These are phyloP conservation scores for Colletotrichum truncatum DNA, from an alignment of 2,329 filamentous ascomycete genomes.

Conservation along the genomic window DNA sequence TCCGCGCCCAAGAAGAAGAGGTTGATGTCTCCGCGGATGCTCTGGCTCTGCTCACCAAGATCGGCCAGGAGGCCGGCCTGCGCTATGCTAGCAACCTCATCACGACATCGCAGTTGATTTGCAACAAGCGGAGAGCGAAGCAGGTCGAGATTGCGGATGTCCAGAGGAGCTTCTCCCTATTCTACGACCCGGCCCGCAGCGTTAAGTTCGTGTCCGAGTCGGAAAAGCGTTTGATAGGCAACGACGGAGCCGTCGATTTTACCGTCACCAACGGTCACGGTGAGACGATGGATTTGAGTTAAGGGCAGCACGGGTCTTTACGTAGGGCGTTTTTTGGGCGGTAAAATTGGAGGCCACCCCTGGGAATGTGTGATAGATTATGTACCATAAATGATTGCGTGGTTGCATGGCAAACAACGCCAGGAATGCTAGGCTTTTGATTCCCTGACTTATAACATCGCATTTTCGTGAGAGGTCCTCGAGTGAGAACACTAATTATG, in stretches of 20 bases:
- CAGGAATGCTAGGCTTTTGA: slow-evolving; percentile 22
- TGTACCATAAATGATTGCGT: slow-evolving; percentile 31
- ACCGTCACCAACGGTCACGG: slow-evolving; percentile 63
- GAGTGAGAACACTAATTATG: slow-evolving; percentile 26
- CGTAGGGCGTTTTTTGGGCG: slow-evolving; percentile 29
- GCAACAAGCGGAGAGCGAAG: slow-evolving; percentile 84
- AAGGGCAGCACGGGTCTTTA: slow-evolving; percentile 30
- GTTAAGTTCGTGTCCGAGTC: slow-evolving; percentile 90
- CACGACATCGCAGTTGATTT: slow-evolving; percentile 89
- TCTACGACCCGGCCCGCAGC: slow-evolving; percentile 89
- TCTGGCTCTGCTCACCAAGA: slow-evolving; percentile 92
- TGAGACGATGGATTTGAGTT: slow-evolving; percentile 58
- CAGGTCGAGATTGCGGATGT: slow-evolving; percentile 89
- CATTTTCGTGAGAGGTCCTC: background rate
- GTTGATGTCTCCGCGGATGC: slow-evolving; percentile 91
- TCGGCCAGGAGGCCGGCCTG: slow-evolving; percentile 90
- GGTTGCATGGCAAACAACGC: slow-evolving; percentile 23
- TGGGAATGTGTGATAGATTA: slow-evolving; percentile 30
- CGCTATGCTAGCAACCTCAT: slow-evolving; percentile 98
- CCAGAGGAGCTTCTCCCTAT: slow-evolving; percentile 90
- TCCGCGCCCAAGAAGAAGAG: slow-evolving; percentile 95
- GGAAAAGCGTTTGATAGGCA: slow-evolving; percentile 92
- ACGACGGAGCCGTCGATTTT: slow-evolving; percentile 83
- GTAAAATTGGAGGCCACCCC: slow-evolving; percentile 24
- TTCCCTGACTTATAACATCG: background rate